Conservation (phyloP, 768 basidiomycete genomes). For the Podaxis mareebaensis region DNA sequence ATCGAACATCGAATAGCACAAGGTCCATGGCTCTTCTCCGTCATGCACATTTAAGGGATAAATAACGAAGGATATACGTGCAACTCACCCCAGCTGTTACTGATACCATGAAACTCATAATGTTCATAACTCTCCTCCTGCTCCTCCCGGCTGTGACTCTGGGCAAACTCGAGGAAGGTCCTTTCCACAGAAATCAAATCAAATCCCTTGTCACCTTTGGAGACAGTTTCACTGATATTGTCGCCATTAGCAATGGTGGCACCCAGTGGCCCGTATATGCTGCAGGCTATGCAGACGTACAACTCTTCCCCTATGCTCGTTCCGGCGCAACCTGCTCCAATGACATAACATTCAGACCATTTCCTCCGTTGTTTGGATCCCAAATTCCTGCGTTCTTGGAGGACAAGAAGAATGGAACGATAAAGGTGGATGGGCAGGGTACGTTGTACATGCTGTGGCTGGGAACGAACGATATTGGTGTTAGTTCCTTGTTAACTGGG, state of each 20-base stretch:
- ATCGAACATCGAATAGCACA: neutral
- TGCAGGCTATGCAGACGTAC: constrained; percentile 51
- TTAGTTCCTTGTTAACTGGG: constrained; percentile 53
- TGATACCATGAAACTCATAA: neutral
- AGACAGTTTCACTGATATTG: constrained; percentile 63
- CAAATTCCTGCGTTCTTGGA: constrained; percentile 56
- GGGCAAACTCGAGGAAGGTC: constrained; percentile 6
- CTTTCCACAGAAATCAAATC: constrained; percentile 41
- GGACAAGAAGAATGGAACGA: constrained; percentile 40
- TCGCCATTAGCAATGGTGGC: constrained; percentile 38
- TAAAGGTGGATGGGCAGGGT: constrained; percentile 38
- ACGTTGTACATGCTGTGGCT: constrained; percentile 72
- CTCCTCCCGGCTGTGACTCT: neutral
- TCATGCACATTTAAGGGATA: too few relatives aligned
- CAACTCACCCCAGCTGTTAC: neutral
- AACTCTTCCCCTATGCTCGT: constrained; percentile 57
- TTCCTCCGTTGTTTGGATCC: constrained; percentile 58
- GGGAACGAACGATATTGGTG: constrained; percentile 67
- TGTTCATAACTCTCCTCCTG: neutral
- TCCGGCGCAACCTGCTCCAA: constrained; percentile 71
- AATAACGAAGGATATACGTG: neutral
- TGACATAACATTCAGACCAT: constrained; percentile 55
- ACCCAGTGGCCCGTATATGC: constrained; percentile 64
- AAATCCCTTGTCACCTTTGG: constrained; percentile 69
- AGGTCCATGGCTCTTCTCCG: too few relatives aligned